phyloP scores from a whole-genome alignment of 345 rosid species.

The Ceriops zippeliana region DNA sequence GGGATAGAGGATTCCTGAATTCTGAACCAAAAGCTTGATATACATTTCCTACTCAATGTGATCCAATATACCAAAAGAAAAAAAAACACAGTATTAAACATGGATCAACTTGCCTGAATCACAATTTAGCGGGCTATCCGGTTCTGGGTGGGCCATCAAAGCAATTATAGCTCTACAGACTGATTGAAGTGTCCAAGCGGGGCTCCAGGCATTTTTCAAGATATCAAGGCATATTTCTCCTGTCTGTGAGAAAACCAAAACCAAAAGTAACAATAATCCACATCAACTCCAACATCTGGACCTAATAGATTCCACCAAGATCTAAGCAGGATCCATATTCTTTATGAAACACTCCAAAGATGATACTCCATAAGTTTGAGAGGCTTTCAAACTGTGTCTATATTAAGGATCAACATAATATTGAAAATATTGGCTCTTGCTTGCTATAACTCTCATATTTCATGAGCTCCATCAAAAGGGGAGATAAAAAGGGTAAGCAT shows the following conservation, averaged over 20 bases:
- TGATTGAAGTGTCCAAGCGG: slow-evolving; percentile 99
- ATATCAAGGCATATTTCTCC: slow-evolving; percentile 98
- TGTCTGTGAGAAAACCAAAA: slow-evolving; percentile 44
- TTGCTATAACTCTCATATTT: no score
- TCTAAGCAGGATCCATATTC: no score
- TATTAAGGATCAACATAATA: no score
- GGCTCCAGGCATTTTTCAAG: slow-evolving; percentile 99
- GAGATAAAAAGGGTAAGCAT: no score
- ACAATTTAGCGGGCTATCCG: slow-evolving; percentile 93
- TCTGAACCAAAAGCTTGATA: not conserved
- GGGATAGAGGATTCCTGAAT: not conserved
- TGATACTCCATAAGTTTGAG: no score
- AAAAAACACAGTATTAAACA: not conserved
- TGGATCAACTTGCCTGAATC: slow-evolving; percentile 64
- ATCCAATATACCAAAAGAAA: not conserved
- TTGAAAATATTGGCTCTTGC: no score
- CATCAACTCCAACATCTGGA: not conserved
- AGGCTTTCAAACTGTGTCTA: no score
- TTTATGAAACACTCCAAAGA: no score
- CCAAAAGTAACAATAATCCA: not conserved
- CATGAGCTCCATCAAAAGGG: no score
- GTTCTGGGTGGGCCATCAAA: slow-evolving; percentile 97
- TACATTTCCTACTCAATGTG: not conserved
- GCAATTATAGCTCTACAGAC: slow-evolving; percentile 98
- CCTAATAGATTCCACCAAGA: not conserved